Evolutionary conservation across 202 grass and related monocot species (phyloP), one percentile per base, ranked within the genome.

Genomic region (Panicum virgatum): DNA sequence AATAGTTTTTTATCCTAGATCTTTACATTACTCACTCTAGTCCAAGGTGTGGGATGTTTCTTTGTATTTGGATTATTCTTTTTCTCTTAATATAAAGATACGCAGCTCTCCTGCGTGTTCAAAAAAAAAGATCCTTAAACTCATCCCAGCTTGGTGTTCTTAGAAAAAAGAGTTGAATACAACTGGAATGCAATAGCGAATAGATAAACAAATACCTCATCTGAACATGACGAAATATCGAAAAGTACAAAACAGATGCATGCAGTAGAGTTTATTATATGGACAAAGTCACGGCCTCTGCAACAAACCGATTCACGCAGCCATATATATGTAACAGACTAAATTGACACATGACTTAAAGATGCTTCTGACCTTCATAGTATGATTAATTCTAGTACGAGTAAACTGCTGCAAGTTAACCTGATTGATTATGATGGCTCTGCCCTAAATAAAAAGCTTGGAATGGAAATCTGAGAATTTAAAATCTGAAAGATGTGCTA

Each of bases 81-180:
- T n/a, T n/a, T n/a, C n/a, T n/a, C n/a, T n/a, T n/a, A n/a, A n/a
- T n/a, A n/a, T n/a, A n/a, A n/a, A n/a, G n/a, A n/a, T n/a, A n/a
- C n/a, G n/a, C n/a, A n/a, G n/a, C n/a, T n/a, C n/a, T n/a, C n/a
- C n/a, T n/a, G n/a, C n/a, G n/a, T n/a, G n/a, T n/a, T n/a, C n/a
- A n/a, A n/a, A n/a, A n/a, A n/a, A n/a, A n/a, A n/a, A n/a, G 69
- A 30, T 57, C 27, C 45, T 23, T 75, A 81, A 80, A 66, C 67
- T 66, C 57, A 73, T 58, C 50, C 11, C 30, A 66, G 52, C 2
- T 61, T 61, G 30, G 25, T 52, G 50, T 38, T 64, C 62, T 73
- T 32, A 43, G 15, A 73, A 75, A 66, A 44, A 68, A 6, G 43
- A 44, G 25, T 27, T 54, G 69, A 34, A 70, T 62, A 62, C 38